These are phyloP conservation scores for Kazachstania africana DNA, from an alignment of 805 yeast genomes.

Conservation along the genomic window DNA sequence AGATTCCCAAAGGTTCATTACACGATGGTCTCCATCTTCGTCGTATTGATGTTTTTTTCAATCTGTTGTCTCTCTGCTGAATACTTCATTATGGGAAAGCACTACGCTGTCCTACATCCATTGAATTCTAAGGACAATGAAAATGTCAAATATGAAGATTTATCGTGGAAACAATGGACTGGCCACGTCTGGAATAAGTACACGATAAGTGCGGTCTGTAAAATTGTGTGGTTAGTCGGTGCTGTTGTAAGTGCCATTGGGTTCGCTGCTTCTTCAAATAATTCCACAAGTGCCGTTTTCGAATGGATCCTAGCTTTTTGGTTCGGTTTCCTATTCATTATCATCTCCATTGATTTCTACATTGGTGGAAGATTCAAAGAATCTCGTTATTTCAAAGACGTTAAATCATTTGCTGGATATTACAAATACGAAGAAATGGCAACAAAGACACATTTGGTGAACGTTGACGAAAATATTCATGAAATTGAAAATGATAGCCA, in stretches of 20 bases:
- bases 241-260: constrained; percentile 60
- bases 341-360: constrained; percentile 58
- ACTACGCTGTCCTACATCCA: constrained; percentile 31
- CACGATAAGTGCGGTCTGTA: constrained; percentile 40
- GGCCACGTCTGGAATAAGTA: constrained; percentile 31
- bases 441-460: too few relatives aligned
- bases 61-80: constrained; percentile 34
- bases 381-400: constrained; percentile 22
- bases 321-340: constrained; percentile 58
- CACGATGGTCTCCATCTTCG: constrained; percentile 63
- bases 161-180: constrained; percentile 24
- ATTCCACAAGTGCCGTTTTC: constrained; percentile 47
- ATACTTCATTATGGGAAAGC: constrained; percentile 35
- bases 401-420: constrained; percentile 18
- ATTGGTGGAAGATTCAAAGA: constrained; percentile 39
- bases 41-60: constrained; percentile 50
- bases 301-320: constrained; percentile 87
- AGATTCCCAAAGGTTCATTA: constrained; percentile 43
- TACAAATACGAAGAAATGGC: constrained; percentile 16
- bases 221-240: constrained; percentile 50
- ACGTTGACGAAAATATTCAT: too few relatives aligned
- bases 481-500: too few relatives aligned
- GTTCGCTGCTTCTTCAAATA: constrained; percentile 41
- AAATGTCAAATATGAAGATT: constrained; percentile 5
- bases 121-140: constrained; percentile 11